Evolutionary conservation across 495 filamentous ascomycete genomes (phyloP).

Genomic region (Endocarpon pusillum): DNA sequence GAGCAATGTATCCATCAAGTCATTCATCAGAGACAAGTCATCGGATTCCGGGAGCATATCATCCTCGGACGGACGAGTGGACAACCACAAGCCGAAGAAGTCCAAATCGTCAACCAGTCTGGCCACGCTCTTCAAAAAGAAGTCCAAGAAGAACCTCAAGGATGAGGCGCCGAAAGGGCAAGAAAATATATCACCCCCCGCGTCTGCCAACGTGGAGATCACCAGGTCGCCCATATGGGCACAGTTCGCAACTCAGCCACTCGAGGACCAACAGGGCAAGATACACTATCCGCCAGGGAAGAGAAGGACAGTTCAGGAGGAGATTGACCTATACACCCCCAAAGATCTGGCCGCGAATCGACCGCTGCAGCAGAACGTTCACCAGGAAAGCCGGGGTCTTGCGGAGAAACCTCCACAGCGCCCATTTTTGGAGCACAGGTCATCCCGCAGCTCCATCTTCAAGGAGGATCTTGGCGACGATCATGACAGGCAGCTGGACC

Average conservation of each 20-base stretch:
- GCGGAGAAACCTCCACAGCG: slow-evolving; percentile 7
- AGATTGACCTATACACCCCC: slow-evolving; percentile 45
- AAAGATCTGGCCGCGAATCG: slow-evolving; percentile 31
- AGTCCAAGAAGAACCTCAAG: slow-evolving; percentile 26
- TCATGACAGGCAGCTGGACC: slow-evolving; percentile 2
- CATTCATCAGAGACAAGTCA: slow-evolving; percentile 35
- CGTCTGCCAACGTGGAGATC: slow-evolving; percentile 29
- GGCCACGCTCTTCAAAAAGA: slow-evolving; percentile 31
- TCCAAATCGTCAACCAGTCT: slow-evolving; percentile 71
- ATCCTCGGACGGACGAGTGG: slow-evolving; percentile 14
- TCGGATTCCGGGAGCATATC: slow-evolving; percentile 28
- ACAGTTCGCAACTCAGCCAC: slow-evolving; percentile 40
- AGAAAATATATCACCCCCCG: slow-evolving; percentile 51
- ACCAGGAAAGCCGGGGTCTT: slow-evolving; percentile 43
- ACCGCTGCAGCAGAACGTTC: slow-evolving; percentile 46
- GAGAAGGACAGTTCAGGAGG: slow-evolving; percentile 30
- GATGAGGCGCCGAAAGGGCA: slow-evolving; percentile 44
- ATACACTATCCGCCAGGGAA: slow-evolving; percentile 22
- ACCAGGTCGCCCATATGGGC: slow-evolving; percentile 61
- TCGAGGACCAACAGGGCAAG: slow-evolving; percentile 22
- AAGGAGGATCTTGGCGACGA: slow-evolving; percentile 6
- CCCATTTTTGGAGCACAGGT: slow-evolving; percentile 1
- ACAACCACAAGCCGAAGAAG: slow-evolving; percentile 48
- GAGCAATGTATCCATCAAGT: slow-evolving; percentile 49
- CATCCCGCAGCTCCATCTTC: slow-evolving; percentile 1